Evolutionary conservation across 352 stramenopile genomes (phyloP), one percentile per base, ranked within the genome.

Genomic region (Globisporangium radiosum): DNA sequence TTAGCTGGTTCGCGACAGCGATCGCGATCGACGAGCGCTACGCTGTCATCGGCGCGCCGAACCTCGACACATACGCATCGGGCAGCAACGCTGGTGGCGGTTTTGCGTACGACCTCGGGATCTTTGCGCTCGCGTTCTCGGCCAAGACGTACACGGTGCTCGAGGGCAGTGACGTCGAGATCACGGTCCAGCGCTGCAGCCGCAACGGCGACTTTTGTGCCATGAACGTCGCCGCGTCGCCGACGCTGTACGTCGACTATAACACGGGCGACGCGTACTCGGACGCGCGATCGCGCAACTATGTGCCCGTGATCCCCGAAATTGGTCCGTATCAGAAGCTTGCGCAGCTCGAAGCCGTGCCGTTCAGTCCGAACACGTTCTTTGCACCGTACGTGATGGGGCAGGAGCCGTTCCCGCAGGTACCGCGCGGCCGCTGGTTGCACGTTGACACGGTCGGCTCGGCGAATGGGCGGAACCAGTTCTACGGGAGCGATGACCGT

Each of bases 21-120:
- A 82, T 98, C 4, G 84, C 88, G 4, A 58, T 98, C 36, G 62
- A 94, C 49, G 74, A 91, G 33, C 80, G 83, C 11, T 87, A 78
- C 11, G 95, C 90, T 4, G 78, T 96, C n/a, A 70, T 98, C 14
- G 94, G 95, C 40, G 82, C 91, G 2, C 87, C 91, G 1, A 98
- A 98, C 57, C 70, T 96, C 17, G 94, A 99, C 64, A 93, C 85
- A 1, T 82, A 94, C 36, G 84, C 92, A 40, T 82, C 90, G 15
- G 79, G 82, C 10, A 81, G 87, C 56, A 98, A 98, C 65, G 87
- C 90, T 15, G 96, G 96, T 14, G 90, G 92, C n/a, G 95, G 79
- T 0, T 88, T 96, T 49, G 76, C 97, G 13, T 97, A 93, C 56
- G 91, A 98, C 54, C 65, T 98, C 15, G 78, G 80, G 7, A 94